These are phyloP conservation scores for Verticillium zaregamsianum DNA, from an alignment of 2,329 filamentous ascomycete genomes.

Conservation along the genomic window DNA sequence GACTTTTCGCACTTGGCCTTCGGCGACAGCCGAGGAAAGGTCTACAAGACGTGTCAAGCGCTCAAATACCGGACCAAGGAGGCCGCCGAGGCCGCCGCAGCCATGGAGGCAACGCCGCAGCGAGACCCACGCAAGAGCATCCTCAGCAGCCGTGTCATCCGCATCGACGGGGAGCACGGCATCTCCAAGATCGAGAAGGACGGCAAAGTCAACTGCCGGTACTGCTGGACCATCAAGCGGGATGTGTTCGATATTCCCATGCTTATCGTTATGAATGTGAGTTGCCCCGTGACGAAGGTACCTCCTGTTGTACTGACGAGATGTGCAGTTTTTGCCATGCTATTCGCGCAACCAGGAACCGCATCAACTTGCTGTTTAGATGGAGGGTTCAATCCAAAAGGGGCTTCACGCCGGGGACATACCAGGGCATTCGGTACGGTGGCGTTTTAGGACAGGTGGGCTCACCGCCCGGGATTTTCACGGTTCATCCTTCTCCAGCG, in stretches of 20 bases:
- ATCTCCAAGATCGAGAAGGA: conserved; percentile 81
- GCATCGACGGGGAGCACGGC: conserved; percentile 68
- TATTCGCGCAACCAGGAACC: conserved; percentile 55
- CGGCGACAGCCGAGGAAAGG: conserved; percentile 80
- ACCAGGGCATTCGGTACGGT: conserved; percentile 14
- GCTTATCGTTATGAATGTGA: conserved; percentile 97
- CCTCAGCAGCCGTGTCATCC: conserved; percentile 55
- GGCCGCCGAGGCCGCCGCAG: conserved; percentile 31
- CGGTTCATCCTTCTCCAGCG: neutral
- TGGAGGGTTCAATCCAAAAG: neutral
- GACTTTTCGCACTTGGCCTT: conserved; percentile 92
- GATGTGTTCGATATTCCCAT: conserved; percentile 98
- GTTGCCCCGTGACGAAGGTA: conserved; percentile 31
- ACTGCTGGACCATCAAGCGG: conserved; percentile 94
- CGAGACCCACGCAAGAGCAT: conserved; percentile 45
- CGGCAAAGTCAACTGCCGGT: conserved; percentile 90
- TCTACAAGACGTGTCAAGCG: conserved; percentile 78
- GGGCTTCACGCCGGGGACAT: conserved; percentile 2
- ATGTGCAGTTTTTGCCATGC: conserved; percentile 51
- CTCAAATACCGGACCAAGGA: conserved; percentile 85
- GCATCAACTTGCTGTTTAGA: conserved; percentile 50
- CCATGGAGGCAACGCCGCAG: conserved; percentile 34
- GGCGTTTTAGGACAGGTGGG: conserved; percentile 19
- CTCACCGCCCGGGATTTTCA: neutral
- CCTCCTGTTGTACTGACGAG: neutral